Percentiles rank a stretch among this genome's conserved stretches.
Conservation (phyloP, 1,284 basidiomycete species). For the Cystobasidium slooffiae region DNA sequence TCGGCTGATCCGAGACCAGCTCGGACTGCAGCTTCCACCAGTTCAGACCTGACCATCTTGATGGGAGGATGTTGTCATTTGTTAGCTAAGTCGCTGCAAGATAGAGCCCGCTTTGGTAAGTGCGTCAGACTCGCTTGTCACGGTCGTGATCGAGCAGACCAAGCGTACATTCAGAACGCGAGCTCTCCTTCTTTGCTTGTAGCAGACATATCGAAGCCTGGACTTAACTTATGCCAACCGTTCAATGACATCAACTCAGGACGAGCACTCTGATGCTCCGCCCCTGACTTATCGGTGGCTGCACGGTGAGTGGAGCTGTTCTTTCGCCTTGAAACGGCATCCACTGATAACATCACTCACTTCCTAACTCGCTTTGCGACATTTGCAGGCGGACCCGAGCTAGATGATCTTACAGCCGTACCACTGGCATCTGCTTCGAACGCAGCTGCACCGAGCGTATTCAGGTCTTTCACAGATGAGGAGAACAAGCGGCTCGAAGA, state of each 20-base stretch:
- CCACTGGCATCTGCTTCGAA: constrained; percentile 17
- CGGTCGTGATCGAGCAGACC: constrained; percentile 1
- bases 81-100: neutral
- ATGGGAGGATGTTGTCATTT: neutral
- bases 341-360: neutral
- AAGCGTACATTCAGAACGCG: too few relatives aligned
- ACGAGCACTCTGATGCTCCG: constrained; percentile 7
- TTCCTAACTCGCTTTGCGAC: neutral
- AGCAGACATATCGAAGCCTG: too few relatives aligned
- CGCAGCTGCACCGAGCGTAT: constrained; percentile 31
- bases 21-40: constrained; percentile 26
- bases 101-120: neutral
- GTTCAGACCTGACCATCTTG: constrained; percentile 2
- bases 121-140: neutral
- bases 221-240: neutral
- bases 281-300: constrained; percentile 39
- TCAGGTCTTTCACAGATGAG: constrained; percentile 51
- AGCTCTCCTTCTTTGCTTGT: too few relatives aligned
- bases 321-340: neutral
- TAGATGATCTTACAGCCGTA: constrained; percentile 38
- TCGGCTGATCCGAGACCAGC: constrained; percentile 33
- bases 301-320: constrained; percentile 24
- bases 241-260: constrained; percentile 20
- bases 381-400: constrained; percentile 35
- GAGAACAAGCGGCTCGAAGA: constrained; percentile 48